phyloP scores from a whole-genome alignment of 495 filamentous ascomycete species.

The Aspergillus coremiiformis region DNA sequence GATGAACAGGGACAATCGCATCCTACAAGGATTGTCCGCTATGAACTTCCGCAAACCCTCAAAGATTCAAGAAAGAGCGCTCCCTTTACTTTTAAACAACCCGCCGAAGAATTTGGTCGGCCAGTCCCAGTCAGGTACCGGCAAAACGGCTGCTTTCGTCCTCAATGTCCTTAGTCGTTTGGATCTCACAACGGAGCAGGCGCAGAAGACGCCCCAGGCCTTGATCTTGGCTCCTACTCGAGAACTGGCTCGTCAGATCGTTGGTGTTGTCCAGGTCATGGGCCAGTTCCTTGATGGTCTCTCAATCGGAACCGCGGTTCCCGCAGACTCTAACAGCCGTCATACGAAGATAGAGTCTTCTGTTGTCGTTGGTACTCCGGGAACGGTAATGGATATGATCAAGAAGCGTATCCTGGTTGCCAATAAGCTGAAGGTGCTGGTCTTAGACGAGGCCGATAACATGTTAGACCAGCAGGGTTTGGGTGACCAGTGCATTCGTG shows the following conservation, averaged over 20 bases:
- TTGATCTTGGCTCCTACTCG: slow-evolving; percentile 86
- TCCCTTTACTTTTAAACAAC: slow-evolving; percentile 76
- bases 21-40: slow-evolving; percentile 57
- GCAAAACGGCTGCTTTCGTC: slow-evolving; percentile 95
- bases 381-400: slow-evolving; percentile 83
- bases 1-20: slow-evolving; percentile 34
- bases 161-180: slow-evolving; percentile 83
- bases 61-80: slow-evolving; percentile 89
- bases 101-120: slow-evolving; percentile 90
- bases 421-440: slow-evolving; percentile 62
- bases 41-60: slow-evolving; percentile 94
- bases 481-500: slow-evolving; percentile 87
- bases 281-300: slow-evolving; percentile 71
- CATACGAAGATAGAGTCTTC: slow-evolving; percentile 57
- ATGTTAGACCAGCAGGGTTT: slow-evolving; percentile 93
- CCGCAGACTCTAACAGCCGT: slow-evolving; percentile 56
- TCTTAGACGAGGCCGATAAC: slow-evolving; percentile 92
- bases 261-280: slow-evolving; percentile 72
- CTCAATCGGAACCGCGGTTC: slow-evolving; percentile 69
- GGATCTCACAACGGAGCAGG: slow-evolving; percentile 53
- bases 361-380: slow-evolving; percentile 88
- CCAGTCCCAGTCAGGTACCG: slow-evolving; percentile 96
- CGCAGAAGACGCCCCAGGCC: slow-evolving; percentile 62
- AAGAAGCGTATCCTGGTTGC: slow-evolving; percentile 60
- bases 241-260: slow-evolving; percentile 91